A percentile compares a stretch with the other conserved stretches of the same genome.
phyloP scores from a whole-genome alignment of 352 stramenopile species.

The Albugo candida region DNA sequence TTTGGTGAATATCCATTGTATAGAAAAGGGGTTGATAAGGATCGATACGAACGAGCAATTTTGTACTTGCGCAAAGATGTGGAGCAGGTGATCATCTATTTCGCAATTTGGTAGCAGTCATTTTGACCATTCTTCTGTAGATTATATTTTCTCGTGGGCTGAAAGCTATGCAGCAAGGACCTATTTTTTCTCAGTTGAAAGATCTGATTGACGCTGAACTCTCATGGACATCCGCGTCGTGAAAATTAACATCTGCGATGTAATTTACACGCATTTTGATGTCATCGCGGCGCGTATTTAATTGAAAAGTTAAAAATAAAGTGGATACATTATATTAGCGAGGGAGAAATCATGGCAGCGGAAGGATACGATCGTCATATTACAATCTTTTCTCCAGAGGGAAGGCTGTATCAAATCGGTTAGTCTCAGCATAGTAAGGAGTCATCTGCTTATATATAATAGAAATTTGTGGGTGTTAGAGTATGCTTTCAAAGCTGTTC shows the following conservation, averaged over 20 bases:
- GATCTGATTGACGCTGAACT: conserved; percentile 42
- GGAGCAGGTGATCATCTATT: conserved; percentile 31
- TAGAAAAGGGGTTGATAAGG: conserved; percentile 50
- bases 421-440: conserved; percentile 2
- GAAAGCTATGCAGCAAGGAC: conserved; percentile 37
- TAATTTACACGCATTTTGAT: too few species aligned
- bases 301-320: too few species aligned
- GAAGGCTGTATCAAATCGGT: conserved; percentile 96
- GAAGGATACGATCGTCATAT: conserved; percentile 86
- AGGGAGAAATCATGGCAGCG: conserved; percentile 33
- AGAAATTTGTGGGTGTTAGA: conserved; percentile 31
- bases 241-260: conserved; percentile 12
- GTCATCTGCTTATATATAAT: background rate
- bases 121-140: conserved; percentile 12
- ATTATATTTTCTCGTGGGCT: conserved; percentile 53
- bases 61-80: conserved; percentile 60
- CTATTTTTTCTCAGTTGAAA: conserved; percentile 45
- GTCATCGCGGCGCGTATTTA: too few species aligned
- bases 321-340: background rate
- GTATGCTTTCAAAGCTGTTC: conserved; percentile 97
- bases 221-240: conserved; percentile 31
- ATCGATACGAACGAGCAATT: conserved; percentile 60
- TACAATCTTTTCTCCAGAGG: conserved; percentile 98
- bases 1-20: conserved; percentile 67
- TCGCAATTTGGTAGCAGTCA: background rate